A percentile compares a stretch with the other conserved stretches of the same genome.
phyloP scores from a whole-genome alignment of 2,329 filamentous ascomycete species.

The Diatrype stigma region DNA sequence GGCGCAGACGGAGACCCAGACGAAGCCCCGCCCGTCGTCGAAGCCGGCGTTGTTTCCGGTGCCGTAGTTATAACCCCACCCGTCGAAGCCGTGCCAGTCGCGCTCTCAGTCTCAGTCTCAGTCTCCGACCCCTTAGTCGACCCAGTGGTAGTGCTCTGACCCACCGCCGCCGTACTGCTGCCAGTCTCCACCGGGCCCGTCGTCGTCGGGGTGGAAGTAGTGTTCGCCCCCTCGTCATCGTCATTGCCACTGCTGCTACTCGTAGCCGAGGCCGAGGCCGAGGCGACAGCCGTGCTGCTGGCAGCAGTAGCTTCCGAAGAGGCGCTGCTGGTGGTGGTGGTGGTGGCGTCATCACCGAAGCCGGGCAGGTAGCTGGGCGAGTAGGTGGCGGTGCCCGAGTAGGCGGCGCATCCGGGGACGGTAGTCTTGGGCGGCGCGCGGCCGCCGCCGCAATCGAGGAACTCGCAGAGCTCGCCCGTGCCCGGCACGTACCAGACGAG shows the following conservation, averaged over 20 bases:
- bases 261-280: neutral
- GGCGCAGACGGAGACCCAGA: neutral
- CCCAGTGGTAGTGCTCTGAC: neutral
- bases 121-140: neutral
- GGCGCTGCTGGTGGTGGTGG: neutral
- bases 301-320: neutral
- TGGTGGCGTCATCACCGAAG: slow-evolving; percentile 12
- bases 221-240: neutral
- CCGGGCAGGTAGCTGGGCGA: slow-evolving; percentile 44
- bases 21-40: neutral
- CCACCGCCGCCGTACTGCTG: neutral
- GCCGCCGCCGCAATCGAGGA: slow-evolving; percentile 65
- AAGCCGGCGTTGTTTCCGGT: neutral
- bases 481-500: slow-evolving; percentile 58
- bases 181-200: neutral
- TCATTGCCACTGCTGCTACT: neutral
- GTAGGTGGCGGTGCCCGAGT: slow-evolving; percentile 53
- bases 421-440: slow-evolving; percentile 60
- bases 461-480: slow-evolving; percentile 59
- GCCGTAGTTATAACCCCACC: neutral
- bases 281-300: neutral
- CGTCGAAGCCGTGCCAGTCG: neutral
- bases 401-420: slow-evolving; percentile 55
- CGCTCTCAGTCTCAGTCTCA: neutral
- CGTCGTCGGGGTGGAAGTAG: neutral